Evolutionary conservation across 1,284 basidiomycete species (phyloP).

Genomic region (Laetiporus sulphureus): DNA sequence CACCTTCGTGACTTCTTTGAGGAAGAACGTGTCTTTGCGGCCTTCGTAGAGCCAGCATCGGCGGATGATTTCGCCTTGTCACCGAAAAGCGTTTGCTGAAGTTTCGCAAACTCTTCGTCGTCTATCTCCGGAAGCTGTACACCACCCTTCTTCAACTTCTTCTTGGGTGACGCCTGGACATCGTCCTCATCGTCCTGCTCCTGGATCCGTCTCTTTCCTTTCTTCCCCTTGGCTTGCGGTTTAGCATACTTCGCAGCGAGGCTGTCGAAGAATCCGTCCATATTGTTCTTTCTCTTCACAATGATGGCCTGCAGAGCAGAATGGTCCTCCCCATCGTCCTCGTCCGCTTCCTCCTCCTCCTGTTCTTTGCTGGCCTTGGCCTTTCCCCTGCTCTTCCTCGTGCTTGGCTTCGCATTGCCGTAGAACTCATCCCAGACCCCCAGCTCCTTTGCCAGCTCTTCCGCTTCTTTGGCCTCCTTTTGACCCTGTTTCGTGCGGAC

Average conservation of each 20-base stretch:
- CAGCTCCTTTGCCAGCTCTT: constrained; percentile 78
- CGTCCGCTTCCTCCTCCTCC: constrained; percentile 30
- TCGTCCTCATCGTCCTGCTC: constrained; percentile 27
- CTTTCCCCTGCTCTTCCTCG: constrained; percentile 54
- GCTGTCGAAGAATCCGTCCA: constrained; percentile 67
- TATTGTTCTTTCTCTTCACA: constrained; percentile 66
- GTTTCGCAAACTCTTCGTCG: constrained; percentile 60
- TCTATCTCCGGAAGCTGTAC: constrained; percentile 50
- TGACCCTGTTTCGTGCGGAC: constrained; percentile 68
- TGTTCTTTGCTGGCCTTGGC: constrained; percentile 37
- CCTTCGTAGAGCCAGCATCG: constrained; percentile 25
- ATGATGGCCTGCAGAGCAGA: constrained; percentile 80
- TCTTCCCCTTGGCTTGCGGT: constrained; percentile 36
- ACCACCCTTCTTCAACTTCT: constrained; percentile 37
- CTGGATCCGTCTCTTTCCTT: constrained; percentile 47
- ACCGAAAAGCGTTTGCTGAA: constrained; percentile 55
- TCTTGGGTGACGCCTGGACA: constrained; percentile 40
- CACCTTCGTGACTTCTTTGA: neutral
- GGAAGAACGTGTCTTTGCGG: constrained; percentile 10
- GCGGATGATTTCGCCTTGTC: constrained; percentile 29
- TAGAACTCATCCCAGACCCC: constrained; percentile 97
- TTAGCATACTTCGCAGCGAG: constrained; percentile 81
- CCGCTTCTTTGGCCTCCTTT: constrained; percentile 82
- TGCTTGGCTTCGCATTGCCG: constrained; percentile 68
- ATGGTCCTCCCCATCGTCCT: constrained; percentile 52